Conservation (phyloP, 2,329 filamentous ascomycete genomes). For the Ophiostoma australiae region DNA sequence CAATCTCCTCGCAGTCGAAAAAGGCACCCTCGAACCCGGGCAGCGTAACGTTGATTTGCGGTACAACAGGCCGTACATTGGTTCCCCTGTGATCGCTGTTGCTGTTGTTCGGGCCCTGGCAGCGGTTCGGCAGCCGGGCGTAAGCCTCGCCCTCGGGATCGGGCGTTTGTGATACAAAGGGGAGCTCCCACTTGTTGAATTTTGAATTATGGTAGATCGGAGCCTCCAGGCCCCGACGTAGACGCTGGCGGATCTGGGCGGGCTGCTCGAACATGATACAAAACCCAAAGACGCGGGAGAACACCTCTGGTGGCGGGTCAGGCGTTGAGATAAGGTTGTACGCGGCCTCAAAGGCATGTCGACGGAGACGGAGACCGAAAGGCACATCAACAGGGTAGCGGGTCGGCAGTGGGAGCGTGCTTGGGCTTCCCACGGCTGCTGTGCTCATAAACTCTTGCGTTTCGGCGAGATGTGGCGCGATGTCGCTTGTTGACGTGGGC, state of each 20-base stretch:
- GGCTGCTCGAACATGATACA: conserved; percentile 56
- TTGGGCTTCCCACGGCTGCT: conserved; percentile 31
- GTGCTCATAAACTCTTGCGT: conserved; percentile 20
- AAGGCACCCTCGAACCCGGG: conserved; percentile 68
- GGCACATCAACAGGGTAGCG: conserved; percentile 46
- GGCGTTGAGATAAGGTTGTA: conserved; percentile 52
- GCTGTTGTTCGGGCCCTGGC: conserved; percentile 14
- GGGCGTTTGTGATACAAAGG: conserved; percentile 29
- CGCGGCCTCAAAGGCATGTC: conserved; percentile 58
- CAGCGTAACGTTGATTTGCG: conserved; percentile 49
- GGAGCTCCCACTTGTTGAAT: conserved; percentile 44
- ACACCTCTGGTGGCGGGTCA: conserved; percentile 44
- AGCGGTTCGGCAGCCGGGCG: background rate
- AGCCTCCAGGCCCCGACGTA: conserved; percentile 39
- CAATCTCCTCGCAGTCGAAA: conserved; percentile 71
- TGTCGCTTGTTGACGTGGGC: conserved; percentile 17
- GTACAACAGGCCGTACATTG: conserved; percentile 35
- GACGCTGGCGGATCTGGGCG: conserved; percentile 44
- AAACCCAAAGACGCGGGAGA: conserved; percentile 62
- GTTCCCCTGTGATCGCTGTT: conserved; percentile 39
- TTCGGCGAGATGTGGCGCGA: conserved; percentile 15
- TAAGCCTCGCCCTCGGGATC: conserved; percentile 18
- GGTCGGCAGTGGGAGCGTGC: conserved; percentile 41
- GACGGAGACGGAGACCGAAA: conserved; percentile 69
- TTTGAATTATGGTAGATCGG: conserved; percentile 46